Evolutionary conservation across 805 yeast genomes (phyloP).

Genomic region (Saturnispora silvae): DNA sequence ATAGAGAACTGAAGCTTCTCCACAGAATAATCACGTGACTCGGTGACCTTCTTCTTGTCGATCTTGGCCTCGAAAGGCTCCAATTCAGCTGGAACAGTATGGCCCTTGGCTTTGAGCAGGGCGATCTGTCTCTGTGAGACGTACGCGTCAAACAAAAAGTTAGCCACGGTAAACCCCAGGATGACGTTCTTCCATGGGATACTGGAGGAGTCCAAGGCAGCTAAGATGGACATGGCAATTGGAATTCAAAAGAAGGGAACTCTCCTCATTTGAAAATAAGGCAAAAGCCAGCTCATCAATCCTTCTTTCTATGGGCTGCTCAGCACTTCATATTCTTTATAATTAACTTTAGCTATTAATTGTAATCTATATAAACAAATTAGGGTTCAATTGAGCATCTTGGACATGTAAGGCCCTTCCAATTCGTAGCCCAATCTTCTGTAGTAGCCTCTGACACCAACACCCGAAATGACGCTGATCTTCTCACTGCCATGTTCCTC

Average conservation of each 20-base stretch:
- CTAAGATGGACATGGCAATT: not conserved
- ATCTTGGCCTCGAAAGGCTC: conserved; percentile 40
- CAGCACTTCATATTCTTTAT: too few relatives aligned
- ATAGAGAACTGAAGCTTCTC: conserved; percentile 69
- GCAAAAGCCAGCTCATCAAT: too few relatives aligned
- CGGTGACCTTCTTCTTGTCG: conserved; percentile 59
- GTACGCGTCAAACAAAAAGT: conserved; percentile 65
- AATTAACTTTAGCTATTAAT: too few relatives aligned
- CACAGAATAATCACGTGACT: conserved; percentile 67
- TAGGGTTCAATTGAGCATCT: conserved; percentile 24
- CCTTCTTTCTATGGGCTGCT: too few relatives aligned
- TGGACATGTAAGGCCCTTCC: conserved; percentile 99
- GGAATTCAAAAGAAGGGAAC: not conserved
- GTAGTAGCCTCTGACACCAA: conserved; percentile 94
- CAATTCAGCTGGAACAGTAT: conserved; percentile 56
- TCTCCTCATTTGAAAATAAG: too few relatives aligned
- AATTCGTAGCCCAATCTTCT: conserved; percentile 82
- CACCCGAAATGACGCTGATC: conserved; percentile 92
- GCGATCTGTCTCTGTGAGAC: conserved; percentile 66
- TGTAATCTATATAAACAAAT: too few relatives aligned
- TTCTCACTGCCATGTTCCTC: conserved; percentile 92
- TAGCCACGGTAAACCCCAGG: conserved; percentile 62
- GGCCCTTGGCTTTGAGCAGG: conserved; percentile 38
- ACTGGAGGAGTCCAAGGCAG: conserved; percentile 45
- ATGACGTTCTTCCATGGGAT: conserved; percentile 76